Percentiles rank a stretch among this genome's conserved stretches.
phyloP scores from a whole-genome alignment of 306 rosid genomes.

The Cucurbita moschata region DNA sequence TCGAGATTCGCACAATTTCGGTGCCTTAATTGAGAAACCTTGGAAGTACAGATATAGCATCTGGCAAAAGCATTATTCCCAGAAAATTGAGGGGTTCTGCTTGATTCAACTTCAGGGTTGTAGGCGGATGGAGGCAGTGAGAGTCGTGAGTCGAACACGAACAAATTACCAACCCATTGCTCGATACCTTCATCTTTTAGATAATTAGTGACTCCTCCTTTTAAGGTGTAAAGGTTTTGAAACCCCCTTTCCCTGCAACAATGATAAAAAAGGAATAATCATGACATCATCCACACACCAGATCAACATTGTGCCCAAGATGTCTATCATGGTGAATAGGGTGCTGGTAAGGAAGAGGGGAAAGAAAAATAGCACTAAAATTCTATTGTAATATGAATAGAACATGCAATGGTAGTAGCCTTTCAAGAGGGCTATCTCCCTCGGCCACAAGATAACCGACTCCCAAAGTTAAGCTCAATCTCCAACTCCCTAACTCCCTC shows the following conservation, averaged over 20 bases:
- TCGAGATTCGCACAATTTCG: slow-evolving; percentile 90
- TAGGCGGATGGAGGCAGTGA: slow-evolving; percentile 63
- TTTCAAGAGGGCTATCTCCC: no score
- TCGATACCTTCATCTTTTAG: slow-evolving; percentile 59
- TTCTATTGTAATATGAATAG: no score
- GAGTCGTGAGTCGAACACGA: slow-evolving; percentile 86
- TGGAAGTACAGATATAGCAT: slow-evolving; percentile 50
- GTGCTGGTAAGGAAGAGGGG: background rate
- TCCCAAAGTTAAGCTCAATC: no score
- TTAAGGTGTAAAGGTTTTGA: slow-evolving; percentile 55
- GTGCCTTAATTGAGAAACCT: slow-evolving; percentile 63
- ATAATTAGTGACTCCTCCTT: slow-evolving; percentile 83
- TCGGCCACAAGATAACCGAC: no score
- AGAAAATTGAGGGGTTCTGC: slow-evolving; percentile 14
- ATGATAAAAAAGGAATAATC: background rate
- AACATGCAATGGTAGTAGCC: no score
- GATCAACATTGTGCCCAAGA: background rate
- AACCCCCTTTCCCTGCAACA: slow-evolving; percentile 66
- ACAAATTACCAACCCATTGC: slow-evolving; percentile 79
- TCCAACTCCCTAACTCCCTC: no score
- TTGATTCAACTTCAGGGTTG: slow-evolving; percentile 31
- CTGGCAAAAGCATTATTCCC: slow-evolving; percentile 41
- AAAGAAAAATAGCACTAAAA: background rate
- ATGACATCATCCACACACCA: background rate
- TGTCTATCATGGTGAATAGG: background rate